Percentiles rank a stretch among this genome's conserved stretches.
Conservation (phyloP, 192 early-diverging fungal species). For the Helicostylum pulchrum region DNA sequence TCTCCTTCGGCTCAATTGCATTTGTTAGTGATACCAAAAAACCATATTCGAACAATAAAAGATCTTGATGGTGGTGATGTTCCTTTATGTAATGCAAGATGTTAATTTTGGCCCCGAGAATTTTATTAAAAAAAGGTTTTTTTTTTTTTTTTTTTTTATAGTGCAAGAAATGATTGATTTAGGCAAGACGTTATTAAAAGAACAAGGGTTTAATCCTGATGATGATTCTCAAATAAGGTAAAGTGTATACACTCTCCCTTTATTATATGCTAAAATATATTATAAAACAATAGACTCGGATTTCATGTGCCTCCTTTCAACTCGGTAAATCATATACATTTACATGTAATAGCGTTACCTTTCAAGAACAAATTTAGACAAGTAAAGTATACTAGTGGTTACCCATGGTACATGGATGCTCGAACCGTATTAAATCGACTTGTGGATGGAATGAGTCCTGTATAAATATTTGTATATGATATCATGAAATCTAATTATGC, state of each 20-base stretch:
- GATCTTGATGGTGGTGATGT: constrained; percentile 23
- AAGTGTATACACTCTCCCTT: neutral
- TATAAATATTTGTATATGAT: constrained; percentile 10
- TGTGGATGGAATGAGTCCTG: constrained; percentile 9
- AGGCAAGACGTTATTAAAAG: constrained; percentile 29
- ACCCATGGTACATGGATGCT: constrained; percentile 21
- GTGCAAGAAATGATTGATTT: constrained; percentile 31
- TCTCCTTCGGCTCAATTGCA: constrained; percentile 39
- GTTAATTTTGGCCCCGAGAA: neutral
- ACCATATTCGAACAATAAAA: constrained; percentile 42
- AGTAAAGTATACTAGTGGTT: constrained; percentile 11
- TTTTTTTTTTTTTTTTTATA: too few relatives aligned
- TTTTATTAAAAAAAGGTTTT: neutral
- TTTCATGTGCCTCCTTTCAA: constrained; percentile 75
- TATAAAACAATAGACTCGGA: constrained; percentile 42
- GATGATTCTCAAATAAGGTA: constrained; percentile 25
- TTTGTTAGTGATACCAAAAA: constrained; percentile 39
- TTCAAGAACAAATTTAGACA: constrained; percentile 38
- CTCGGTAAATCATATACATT: constrained; percentile 64
- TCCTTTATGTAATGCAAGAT: constrained; percentile 25
- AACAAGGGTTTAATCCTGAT: constrained; percentile 16
- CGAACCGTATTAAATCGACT: constrained; percentile 16
- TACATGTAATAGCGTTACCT: constrained; percentile 59
- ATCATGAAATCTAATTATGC: constrained; percentile 1
- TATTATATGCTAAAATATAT: neutral